A percentile compares a stretch with the other conserved stretches of the same genome.
Conservation (phyloP, 2,329 filamentous ascomycete species). For the Nemania sp. region DNA sequence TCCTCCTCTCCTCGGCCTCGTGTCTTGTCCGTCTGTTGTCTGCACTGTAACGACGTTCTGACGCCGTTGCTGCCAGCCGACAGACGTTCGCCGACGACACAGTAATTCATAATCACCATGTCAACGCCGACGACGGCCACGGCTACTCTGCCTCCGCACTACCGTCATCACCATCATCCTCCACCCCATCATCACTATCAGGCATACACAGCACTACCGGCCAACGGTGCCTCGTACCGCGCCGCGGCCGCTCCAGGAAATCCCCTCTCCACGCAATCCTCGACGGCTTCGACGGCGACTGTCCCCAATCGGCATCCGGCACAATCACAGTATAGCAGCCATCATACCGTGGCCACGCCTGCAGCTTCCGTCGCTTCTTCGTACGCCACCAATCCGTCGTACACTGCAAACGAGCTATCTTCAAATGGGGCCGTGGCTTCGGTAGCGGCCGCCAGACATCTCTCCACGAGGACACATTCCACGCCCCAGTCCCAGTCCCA, state of each 20-base stretch:
- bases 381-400: constrained; percentile 32
- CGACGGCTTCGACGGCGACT: constrained; percentile 43
- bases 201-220: constrained; percentile 33
- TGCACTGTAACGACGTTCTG: constrained; percentile 13
- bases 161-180: constrained; percentile 60
- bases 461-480: constrained; percentile 40
- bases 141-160: constrained; percentile 70
- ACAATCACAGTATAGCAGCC: constrained; percentile 26
- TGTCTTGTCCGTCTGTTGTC: too few species aligned
- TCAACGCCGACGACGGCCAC: constrained; percentile 81
- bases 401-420: constrained; percentile 29
- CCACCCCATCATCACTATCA: constrained; percentile 63
- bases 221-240: constrained; percentile 49
- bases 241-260: constrained; percentile 27
- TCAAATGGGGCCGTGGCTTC: constrained; percentile 45
- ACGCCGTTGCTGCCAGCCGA: constrained; percentile 3
- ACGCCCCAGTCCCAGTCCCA: too few species aligned
- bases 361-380: constrained; percentile 36
- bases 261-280: constrained; percentile 43
- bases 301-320: constrained; percentile 33
- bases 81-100: constrained; percentile 20
- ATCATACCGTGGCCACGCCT: not conserved
- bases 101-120: constrained; percentile 52
- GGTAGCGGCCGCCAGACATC: constrained; percentile 38
- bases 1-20: not conserved